A percentile compares a stretch with the other conserved stretches of the same genome.
phyloP scores from a whole-genome alignment of 305 asterid species.

The Rubia balearica region DNA sequence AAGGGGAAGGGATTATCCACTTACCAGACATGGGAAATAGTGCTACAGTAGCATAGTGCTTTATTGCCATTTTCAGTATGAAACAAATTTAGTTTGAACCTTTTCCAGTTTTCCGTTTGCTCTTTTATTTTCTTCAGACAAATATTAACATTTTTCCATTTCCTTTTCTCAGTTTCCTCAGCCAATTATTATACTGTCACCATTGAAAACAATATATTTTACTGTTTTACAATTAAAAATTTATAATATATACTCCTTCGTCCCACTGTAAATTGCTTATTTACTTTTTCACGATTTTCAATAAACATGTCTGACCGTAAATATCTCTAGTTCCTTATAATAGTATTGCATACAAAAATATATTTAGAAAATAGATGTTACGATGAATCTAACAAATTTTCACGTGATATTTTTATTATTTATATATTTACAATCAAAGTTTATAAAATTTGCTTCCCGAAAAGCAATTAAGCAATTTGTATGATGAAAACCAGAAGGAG shows the following conservation, averaged over 20 bases:
- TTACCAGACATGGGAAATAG: conserved; percentile 1
- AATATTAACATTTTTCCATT: not conserved
- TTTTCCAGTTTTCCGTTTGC: not conserved
- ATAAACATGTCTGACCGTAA: no score
- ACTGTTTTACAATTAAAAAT: not conserved
- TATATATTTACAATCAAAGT: no score
- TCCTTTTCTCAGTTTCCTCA: not conserved
- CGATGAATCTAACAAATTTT: no score
- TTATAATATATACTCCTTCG: no score
- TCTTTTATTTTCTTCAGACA: conserved; percentile 8
- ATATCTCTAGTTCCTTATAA: no score
- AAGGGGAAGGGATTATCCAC: conserved; percentile 5
- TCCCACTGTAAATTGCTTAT: no score
- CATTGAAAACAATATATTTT: not conserved
- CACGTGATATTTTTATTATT: no score
- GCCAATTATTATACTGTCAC: not conserved
- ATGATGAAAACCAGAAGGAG: not conserved
- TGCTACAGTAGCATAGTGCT: conserved; percentile 7
- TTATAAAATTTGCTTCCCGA: no score
- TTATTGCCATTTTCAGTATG: conserved; percentile 18
- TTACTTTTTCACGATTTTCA: no score
- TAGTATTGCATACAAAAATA: no score
- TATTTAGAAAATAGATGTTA: no score
- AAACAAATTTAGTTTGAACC: conserved; percentile 4
- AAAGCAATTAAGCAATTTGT: no score